phyloP scores from a whole-genome alignment of 164 flowering plant genomes.

The Berberis thunbergii region DNA sequence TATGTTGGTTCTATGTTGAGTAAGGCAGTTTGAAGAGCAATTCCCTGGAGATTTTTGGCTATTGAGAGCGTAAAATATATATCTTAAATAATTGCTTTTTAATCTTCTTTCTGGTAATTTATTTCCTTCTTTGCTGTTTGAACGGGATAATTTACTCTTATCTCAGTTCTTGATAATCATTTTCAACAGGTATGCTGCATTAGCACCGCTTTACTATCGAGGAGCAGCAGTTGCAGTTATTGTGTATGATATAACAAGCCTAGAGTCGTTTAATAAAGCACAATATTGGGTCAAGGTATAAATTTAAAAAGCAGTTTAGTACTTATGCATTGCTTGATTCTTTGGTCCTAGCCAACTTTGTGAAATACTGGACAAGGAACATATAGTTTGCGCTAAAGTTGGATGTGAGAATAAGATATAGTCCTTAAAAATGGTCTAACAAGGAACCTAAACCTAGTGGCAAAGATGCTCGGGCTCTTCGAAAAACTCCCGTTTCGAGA shows the following conservation, averaged over 20 bases:
- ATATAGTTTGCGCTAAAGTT: no score
- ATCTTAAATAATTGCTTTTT: no score
- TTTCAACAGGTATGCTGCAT: slow-evolving; percentile 76
- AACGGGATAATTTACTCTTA: background rate
- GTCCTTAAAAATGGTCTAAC: slow-evolving; percentile 91
- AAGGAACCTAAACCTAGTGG: slow-evolving; percentile 11
- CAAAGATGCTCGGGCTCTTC: no score
- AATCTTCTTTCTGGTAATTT: background rate
- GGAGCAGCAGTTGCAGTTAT: slow-evolving; percentile 97
- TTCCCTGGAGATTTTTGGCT: no score
- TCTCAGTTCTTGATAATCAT: background rate
- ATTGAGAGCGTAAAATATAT: no score
- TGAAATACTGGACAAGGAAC: background rate
- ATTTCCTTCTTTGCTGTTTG: background rate
- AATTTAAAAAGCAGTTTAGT: background rate
- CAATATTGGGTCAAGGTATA: slow-evolving; percentile 98
- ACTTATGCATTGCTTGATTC: background rate
- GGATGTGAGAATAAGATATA: slow-evolving; percentile 70
- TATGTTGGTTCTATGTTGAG: no score
- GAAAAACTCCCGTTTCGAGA: no score
- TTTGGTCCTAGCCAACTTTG: background rate
- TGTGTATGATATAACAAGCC: slow-evolving; percentile 90
- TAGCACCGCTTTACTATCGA: slow-evolving; percentile 95
- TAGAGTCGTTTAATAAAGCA: slow-evolving; percentile 83
- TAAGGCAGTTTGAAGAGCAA: no score